These are phyloP conservation scores for Pythium insidiosum DNA, from an alignment of 352 stramenopile genomes.

Conservation along the genomic window DNA sequence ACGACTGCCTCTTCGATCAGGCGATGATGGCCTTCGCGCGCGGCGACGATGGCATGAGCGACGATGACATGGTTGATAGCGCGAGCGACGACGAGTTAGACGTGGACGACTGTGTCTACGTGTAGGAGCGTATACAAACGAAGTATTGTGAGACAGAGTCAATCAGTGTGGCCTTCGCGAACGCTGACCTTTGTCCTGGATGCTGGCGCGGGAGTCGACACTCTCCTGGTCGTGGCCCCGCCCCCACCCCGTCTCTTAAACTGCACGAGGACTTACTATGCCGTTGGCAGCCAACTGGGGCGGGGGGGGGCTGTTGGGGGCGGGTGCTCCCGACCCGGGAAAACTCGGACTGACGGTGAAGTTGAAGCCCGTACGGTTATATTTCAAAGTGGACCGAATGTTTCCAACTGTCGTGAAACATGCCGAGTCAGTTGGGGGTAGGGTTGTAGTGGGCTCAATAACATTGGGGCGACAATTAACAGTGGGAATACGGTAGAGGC, in stretches of 20 bases:
- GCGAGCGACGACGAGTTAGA: background rate
- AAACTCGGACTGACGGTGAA: slow-evolving; percentile 1
- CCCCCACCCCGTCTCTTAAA: slow-evolving; percentile 3
- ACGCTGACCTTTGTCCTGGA: background rate
- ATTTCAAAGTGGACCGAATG: background rate
- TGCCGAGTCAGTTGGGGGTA: background rate
- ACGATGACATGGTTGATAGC: background rate
- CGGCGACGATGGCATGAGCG: background rate
- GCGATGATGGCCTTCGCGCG: slow-evolving; percentile 1
- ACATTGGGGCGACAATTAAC: slow-evolving; percentile 1
- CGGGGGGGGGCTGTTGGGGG: too few species aligned
- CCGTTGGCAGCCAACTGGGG: background rate
- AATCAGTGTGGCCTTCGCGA: background rate
- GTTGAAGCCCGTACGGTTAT: background rate
- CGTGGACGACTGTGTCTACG: slow-evolving; percentile 1
- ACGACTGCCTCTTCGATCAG: slow-evolving; percentile 1
- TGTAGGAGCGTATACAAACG: slow-evolving; percentile 2
- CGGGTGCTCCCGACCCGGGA: background rate
- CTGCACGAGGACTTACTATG: slow-evolving; percentile 1
- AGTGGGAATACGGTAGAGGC: background rate
- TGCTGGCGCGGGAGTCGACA: background rate
- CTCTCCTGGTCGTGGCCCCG: background rate
- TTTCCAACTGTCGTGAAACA: slow-evolving; percentile 1
- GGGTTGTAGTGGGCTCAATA: slow-evolving; percentile 1
- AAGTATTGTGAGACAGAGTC: background rate